These are phyloP conservation scores for Fagus crenata DNA, from an alignment of 306 rosid genomes.

Conservation along the genomic window DNA sequence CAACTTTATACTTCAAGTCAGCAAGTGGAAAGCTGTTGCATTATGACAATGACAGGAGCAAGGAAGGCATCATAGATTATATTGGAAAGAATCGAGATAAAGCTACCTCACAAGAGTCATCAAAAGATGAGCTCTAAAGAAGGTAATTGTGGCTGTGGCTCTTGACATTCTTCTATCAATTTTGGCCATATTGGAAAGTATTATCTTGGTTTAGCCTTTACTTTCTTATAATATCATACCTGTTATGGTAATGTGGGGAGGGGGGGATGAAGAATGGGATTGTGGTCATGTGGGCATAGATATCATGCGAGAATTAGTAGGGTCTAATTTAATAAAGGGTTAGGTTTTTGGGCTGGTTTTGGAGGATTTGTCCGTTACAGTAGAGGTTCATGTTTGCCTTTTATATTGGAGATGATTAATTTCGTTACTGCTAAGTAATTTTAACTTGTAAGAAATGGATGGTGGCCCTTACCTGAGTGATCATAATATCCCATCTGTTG, in stretches of 20 bases:
- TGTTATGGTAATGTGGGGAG: neutral
- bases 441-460: too few species aligned
- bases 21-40: slow-evolving; percentile 63
- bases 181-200: neutral
- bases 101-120: slow-evolving; percentile 40
- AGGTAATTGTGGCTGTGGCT: slow-evolving; percentile 35
- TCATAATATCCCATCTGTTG: neutral
- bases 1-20: slow-evolving; percentile 72
- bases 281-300: too few species aligned
- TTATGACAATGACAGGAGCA: slow-evolving; percentile 63
- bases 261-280: too few species aligned
- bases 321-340: neutral
- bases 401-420: neutral
- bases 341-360: neutral
- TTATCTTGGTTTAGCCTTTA: neutral
- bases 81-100: slow-evolving; percentile 75
- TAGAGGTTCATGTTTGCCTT: neutral
- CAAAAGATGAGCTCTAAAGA: slow-evolving; percentile 79
- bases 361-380: neutral
- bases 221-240: neutral
- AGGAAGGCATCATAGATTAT: slow-evolving; percentile 68
- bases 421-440: too few species aligned
- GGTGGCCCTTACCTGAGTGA: neutral
- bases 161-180: neutral
- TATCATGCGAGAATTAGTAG: neutral